Evolutionary conservation across 768 basidiomycete genomes (phyloP), one percentile per base, ranked within the genome.

Genomic region (Collybiopsis confluens): DNA sequence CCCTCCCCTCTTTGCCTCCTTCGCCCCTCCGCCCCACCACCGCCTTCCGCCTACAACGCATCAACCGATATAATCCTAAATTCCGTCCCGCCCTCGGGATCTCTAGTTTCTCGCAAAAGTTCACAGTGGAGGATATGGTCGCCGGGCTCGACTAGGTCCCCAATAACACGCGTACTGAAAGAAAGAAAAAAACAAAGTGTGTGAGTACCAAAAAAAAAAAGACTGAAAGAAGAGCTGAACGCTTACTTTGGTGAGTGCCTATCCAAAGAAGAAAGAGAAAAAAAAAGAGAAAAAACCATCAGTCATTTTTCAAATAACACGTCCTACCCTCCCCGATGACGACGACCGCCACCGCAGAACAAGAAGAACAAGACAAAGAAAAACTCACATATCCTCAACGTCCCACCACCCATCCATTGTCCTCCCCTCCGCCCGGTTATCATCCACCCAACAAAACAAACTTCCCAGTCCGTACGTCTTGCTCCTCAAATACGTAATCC

Each of bases 351-450:
- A n/a, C n/a, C n/a, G n/a, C n/a, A n/a, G n/a, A n/a, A n/a, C n/a
- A n/a, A n/a, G n/a, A 33, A 33, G 30, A 13, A 33, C 30, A 33
- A 33, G 13, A 5, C 13, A 24, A 10, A 3, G 7, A 4, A 4
- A 47, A 8, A 48, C 47, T n/a, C 35, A 37, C 35, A 48, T 48
- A 48, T 48, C 33, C 15, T 37, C 13, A 20, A 23, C 11, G 2
- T 37, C 30, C 47, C 47, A 48, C 47, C 47, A 48, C 13, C 47
- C 47, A 24, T 48, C 47, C 35, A 48, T 35, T 35, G 21, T 36
- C 13, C 21, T 18, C 20, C 47, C 47, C 15, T 48, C 20, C 35
- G 30, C 30, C 4, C 47, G 30, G 10, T 48, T 21, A 11, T 26
- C 47, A 10, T 37, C 47, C n/a, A 48, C 35, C 47, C 47, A 48